A percentile compares a stretch with the other conserved stretches of the same genome.
Conservation (phyloP, 2,329 filamentous ascomycete species). For the Colletotrichum sp. region DNA sequence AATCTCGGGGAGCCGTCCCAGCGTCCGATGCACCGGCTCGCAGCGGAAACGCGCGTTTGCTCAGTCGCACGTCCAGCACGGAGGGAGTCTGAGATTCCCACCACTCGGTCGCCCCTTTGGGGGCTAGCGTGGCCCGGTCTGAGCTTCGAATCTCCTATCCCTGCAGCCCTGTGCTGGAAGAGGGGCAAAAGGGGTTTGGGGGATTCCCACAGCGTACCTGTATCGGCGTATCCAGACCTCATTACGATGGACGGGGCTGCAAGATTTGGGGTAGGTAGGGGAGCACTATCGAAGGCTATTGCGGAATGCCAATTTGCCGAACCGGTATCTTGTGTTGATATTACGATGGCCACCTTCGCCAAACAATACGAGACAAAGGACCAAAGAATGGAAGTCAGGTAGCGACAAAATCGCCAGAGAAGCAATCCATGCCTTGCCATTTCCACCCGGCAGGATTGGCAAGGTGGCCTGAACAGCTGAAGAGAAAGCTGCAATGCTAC, state of each 20-base stretch:
- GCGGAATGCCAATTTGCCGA: conserved; percentile 1
- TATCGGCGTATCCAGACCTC: not conserved
- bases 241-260: not conserved
- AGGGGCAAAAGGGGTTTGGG: conserved; percentile 2
- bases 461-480: not conserved
- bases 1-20: not conserved
- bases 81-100: not conserved
- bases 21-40: not conserved
- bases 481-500: not conserved
- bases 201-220: not conserved
- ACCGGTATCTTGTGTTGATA: not conserved
- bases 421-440: not conserved
- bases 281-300: not conserved
- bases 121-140: not conserved
- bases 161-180: conserved; percentile 8
- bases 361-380: not conserved
- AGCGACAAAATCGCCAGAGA: not conserved
- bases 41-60: not conserved
- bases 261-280: not conserved
- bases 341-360: not conserved
- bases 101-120: not conserved
- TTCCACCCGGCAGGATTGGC: not conserved
- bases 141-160: not conserved
- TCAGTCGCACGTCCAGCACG: not conserved
- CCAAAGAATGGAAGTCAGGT: not conserved